Conservation (phyloP, 2,329 filamentous ascomycete species). For the Alternaria angustiovoidea region DNA sequence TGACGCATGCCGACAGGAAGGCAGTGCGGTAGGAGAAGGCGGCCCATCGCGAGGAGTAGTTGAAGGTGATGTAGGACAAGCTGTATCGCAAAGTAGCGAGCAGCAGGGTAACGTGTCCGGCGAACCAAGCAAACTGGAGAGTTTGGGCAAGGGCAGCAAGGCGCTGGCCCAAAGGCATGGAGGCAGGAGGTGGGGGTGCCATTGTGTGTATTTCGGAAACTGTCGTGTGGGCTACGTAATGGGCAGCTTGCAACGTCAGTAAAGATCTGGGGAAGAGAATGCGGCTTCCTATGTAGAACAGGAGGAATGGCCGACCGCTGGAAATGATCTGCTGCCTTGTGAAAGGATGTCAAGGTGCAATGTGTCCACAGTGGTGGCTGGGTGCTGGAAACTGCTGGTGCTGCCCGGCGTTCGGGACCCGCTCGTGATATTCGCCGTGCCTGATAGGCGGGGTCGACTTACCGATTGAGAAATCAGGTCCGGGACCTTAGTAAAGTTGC, state of each 20-base stretch:
- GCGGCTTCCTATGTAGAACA: conserved; percentile 24
- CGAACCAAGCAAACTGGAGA: conserved; percentile 79
- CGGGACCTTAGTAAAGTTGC: conserved; percentile 9
- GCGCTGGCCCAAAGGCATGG: conserved; percentile 75
- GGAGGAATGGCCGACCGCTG: conserved; percentile 18
- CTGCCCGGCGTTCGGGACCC: conserved; percentile 37
- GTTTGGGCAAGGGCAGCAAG: conserved; percentile 83
- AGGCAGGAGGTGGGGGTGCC: conserved; percentile 77
- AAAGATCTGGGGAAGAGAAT: conserved; percentile 23
- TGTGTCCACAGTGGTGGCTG: conserved; percentile 48
- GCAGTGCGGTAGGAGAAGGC: conserved; percentile 87
- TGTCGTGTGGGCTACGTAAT: conserved; percentile 39
- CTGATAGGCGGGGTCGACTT: conserved; percentile 36
- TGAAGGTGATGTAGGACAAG: conserved; percentile 87
- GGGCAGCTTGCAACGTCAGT: conserved; percentile 34
- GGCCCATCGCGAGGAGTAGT: conserved; percentile 80
- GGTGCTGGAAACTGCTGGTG: conserved; percentile 17
- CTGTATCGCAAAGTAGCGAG: conserved; percentile 82
- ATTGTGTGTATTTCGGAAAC: conserved; percentile 54
- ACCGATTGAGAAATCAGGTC: conserved; percentile 32
- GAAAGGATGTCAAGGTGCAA: conserved; percentile 37
- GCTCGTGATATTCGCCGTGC: conserved; percentile 39
- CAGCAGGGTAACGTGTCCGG: conserved; percentile 85
- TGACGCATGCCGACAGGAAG: conserved; percentile 87
- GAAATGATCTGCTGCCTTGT: conserved; percentile 25